Evolutionary conservation across 1,284 basidiomycete genomes (phyloP).

Genomic region (Cryptococcus sp.): DNA sequence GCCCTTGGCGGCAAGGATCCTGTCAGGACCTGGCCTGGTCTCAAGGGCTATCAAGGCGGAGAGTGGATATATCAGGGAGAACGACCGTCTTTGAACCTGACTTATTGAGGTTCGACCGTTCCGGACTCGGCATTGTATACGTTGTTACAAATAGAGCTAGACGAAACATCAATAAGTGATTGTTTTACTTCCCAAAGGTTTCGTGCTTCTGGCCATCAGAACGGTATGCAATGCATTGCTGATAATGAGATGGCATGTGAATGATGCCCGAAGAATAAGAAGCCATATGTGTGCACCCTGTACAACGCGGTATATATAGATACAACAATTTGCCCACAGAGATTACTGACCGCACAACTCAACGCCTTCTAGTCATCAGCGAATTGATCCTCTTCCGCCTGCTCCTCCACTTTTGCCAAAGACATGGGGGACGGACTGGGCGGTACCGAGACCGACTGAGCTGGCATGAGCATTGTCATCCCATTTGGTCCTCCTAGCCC

Average conservation of each 20-base stretch:
- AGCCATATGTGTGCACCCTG: too few relatives aligned
- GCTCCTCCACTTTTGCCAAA: conserved; percentile 8
- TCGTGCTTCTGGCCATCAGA: too few relatives aligned
- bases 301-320: too few relatives aligned
- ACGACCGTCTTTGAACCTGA: too few relatives aligned
- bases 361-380: background rate
- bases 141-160: too few relatives aligned
- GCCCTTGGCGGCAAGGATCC: conserved; percentile 19
- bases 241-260: too few relatives aligned
- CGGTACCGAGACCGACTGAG: background rate
- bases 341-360: background rate
- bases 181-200: too few relatives aligned
- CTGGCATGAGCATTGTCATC: conserved; percentile 3
- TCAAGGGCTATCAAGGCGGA: conserved; percentile 23
- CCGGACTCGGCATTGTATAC: too few relatives aligned
- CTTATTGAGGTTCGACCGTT: too few relatives aligned
- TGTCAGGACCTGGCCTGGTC: conserved; percentile 19
- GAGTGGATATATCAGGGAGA: conserved; percentile 24
- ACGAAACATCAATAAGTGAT: too few relatives aligned
- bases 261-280: too few relatives aligned
- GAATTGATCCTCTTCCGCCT: conserved; percentile 5
- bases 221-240: too few relatives aligned
- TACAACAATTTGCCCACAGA: background rate
- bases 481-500: conserved; percentile 3
- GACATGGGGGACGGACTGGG: background rate